Conservation (phyloP, 495 filamentous ascomycete genomes). For the Lasiosphaeris hirsuta region DNA sequence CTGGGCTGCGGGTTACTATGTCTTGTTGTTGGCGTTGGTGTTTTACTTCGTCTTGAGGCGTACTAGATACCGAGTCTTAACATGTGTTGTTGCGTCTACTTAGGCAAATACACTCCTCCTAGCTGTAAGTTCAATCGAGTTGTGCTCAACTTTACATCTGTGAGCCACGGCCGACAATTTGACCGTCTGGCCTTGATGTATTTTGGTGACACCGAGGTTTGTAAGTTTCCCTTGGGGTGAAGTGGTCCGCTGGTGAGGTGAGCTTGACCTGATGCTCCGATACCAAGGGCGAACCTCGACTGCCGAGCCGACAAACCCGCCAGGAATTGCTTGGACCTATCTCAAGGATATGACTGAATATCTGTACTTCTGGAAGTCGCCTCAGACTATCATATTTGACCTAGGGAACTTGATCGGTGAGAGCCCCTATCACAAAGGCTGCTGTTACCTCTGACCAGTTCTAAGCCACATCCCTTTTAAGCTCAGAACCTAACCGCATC, state of each 20-base stretch:
- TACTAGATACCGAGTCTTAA: not conserved
- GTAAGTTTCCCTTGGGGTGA: slow-evolving; percentile 28
- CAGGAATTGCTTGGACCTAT: slow-evolving; percentile 71
- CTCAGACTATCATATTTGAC: slow-evolving; percentile 80
- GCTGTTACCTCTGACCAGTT: not conserved
- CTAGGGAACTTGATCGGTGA: slow-evolving; percentile 65
- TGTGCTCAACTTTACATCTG: slow-evolving; percentile 77
- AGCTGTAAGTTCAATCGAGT: slow-evolving; percentile 73
- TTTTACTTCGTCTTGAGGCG: not conserved
- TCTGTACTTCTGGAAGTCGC: slow-evolving; percentile 59
- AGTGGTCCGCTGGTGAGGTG: too few relatives aligned
- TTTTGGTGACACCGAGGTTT: slow-evolving; percentile 76
- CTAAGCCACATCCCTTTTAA: not conserved
- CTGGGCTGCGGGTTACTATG: not conserved
- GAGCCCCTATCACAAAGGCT: not conserved
- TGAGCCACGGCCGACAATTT: slow-evolving; percentile 70
- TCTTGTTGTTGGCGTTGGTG: not conserved
- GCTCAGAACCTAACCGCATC: not conserved
- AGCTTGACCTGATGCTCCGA: too few relatives aligned
- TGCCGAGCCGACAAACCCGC: slow-evolving; percentile 66
- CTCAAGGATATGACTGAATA: slow-evolving; percentile 81
- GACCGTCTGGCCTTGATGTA: slow-evolving; percentile 80
- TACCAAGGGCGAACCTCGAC: slow-evolving; percentile 67
- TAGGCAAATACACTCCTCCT: slow-evolving; percentile 67
- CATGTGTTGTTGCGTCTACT: not conserved